These are phyloP conservation scores for Xylariaceae sp. DNA, from an alignment of 2,329 filamentous ascomycete genomes.

Conservation along the genomic window DNA sequence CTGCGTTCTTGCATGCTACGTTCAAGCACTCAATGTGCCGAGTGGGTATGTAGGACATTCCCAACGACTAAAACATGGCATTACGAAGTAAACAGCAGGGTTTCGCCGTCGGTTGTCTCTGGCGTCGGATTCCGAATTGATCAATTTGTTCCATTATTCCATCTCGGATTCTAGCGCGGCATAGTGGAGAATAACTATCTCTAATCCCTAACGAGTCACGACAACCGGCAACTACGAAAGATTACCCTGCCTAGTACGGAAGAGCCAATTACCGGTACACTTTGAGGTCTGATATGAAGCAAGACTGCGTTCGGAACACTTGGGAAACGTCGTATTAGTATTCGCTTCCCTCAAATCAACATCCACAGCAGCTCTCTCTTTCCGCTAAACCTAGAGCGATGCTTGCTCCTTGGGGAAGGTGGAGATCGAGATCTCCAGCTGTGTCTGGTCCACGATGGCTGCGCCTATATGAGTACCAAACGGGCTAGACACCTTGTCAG, in stretches of 20 bases:
- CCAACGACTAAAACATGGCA: background rate
- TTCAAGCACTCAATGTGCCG: background rate
- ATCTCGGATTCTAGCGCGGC: background rate
- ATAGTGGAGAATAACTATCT: background rate
- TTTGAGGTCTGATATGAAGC: background rate
- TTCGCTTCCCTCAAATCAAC: background rate
- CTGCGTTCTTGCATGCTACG: background rate
- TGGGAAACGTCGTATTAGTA: no score
- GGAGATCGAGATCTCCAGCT: no score
- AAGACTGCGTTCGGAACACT: background rate
- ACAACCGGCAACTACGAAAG: background rate
- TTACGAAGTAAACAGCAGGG: background rate
- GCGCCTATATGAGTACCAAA: no score
- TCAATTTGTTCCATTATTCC: background rate
- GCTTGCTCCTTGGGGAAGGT: background rate
- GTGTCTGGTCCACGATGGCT: no score
- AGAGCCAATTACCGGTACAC: no score
- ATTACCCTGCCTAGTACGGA: no score
- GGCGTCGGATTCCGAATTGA: no score
- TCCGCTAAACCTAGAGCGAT: background rate
- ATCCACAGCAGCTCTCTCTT: background rate
- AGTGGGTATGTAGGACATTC: background rate
- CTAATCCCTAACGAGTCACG: background rate
- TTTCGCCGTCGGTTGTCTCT: background rate
- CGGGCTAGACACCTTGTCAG: no score